Evolutionary conservation across 2,329 filamentous ascomycete species (phyloP), one percentile per base, ranked within the genome.

Genomic region (Saccharata proteae): DNA sequence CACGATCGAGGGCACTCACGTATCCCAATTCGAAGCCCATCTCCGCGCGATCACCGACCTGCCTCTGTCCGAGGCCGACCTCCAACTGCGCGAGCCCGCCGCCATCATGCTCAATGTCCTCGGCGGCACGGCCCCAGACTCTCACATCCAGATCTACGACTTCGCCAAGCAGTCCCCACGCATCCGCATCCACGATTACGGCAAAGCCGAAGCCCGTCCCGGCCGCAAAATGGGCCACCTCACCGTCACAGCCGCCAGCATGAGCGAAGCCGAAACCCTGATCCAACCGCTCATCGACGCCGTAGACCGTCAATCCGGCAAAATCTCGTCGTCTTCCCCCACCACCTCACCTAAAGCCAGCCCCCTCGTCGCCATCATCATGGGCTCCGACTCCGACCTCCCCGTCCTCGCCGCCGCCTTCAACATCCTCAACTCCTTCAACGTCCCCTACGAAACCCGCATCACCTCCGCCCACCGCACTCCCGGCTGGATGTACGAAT

Each of bases 191-290:
- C 88, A 98, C 48, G 72, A 94, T 27, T 98, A 98, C 59, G 86
- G 86, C 47, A 96, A 96, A 59, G 73, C 71, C 8, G 74, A 72
- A 27, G 80, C 85, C 16, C 82, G 85, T 45, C 83, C 82, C 4
- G 80, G 83, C 19, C 77, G 90, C 26, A 98, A 96, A 58, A 96
- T 96, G 62, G 88, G 88, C 8, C 90, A 98, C 54, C 74, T 98
- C 43, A 96, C 86, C 1, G 61, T 93, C 21, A 80, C 81, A 2
- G 76, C 75, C 1, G 64, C 70, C 9, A 74, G 71, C 0, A 74
- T 86, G 49, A 61, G 69, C 21, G 67, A 77, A 44, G 74, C 79
- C n/a, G 72, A 80, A 49, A 62, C 67, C 11, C 68, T 77, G 10
- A 71, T 79, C 21, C 72, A 79, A 30, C 75, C 75, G 3, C 67